A percentile compares a stretch with the other conserved stretches of the same genome.
Conservation (phyloP, 768 basidiomycete genomes). For the Auricularia heimuer region DNA sequence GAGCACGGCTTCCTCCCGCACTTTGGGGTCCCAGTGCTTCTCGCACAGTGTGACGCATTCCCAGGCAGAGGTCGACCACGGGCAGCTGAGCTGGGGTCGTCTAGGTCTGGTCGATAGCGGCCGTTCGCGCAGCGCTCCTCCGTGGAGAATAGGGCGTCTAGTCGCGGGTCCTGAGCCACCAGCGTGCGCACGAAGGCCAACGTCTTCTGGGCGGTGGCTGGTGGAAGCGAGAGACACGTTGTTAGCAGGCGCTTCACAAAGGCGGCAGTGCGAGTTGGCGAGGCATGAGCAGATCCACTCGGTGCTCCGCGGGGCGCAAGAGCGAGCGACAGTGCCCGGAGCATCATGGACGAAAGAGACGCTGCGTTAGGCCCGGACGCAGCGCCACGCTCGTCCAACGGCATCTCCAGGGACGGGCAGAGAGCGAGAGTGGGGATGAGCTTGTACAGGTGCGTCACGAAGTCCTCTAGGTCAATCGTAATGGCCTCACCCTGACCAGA, state of each 20-base stretch:
- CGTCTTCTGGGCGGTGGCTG: slow-evolving; percentile 50
- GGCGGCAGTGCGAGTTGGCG: slow-evolving; percentile 69
- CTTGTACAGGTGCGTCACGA: slow-evolving; percentile 73
- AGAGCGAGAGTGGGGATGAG: slow-evolving; percentile 66
- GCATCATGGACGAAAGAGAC: slow-evolving; percentile 42
- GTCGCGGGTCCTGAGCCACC: slow-evolving; percentile 64
- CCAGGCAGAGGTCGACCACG: slow-evolving; percentile 81
- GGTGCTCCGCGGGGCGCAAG: slow-evolving; percentile 56
- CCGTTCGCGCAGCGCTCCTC: slow-evolving; percentile 83
- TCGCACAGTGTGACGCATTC: slow-evolving; percentile 60
- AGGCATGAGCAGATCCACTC: slow-evolving; percentile 41
- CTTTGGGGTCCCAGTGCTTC: slow-evolving; percentile 45
- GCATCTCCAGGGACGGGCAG: slow-evolving; percentile 51
- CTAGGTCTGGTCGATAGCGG: slow-evolving; percentile 71
- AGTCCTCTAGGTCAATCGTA: slow-evolving; percentile 88
- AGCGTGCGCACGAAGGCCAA: slow-evolving; percentile 66
- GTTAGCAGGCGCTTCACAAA: slow-evolving; percentile 88
- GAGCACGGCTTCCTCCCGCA: slow-evolving; percentile 56
- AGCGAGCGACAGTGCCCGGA: slow-evolving; percentile 71
- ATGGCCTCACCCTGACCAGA: slow-evolving; percentile 99
- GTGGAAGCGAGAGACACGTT: slow-evolving; percentile 74
- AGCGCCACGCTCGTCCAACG: slow-evolving; percentile 6
- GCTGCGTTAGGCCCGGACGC: slow-evolving; percentile 19
- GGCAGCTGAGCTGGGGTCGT: slow-evolving; percentile 75
- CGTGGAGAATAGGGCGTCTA: slow-evolving; percentile 77